phyloP scores from a whole-genome alignment of 1,139 yeast species.

The Meyerozyma athensensis region DNA sequence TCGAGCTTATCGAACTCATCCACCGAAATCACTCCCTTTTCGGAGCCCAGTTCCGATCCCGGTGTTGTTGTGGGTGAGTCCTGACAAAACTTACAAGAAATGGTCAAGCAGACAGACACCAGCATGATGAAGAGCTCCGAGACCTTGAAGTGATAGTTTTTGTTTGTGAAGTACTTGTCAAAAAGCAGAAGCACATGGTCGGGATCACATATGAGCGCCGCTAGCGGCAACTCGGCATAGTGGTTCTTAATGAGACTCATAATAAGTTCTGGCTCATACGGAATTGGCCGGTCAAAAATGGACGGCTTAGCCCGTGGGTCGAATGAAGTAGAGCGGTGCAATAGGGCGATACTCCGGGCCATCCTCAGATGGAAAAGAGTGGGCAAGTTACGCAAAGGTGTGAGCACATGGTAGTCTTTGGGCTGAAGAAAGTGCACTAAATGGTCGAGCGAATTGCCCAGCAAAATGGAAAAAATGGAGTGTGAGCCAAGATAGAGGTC shows the following conservation, averaged over 20 bases:
- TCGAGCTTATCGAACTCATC: background rate
- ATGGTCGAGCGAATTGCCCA: slow-evolving; percentile 33
- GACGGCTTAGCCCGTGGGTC: slow-evolving; percentile 17
- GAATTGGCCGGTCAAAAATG: slow-evolving; percentile 25
- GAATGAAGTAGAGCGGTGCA: slow-evolving; percentile 32
- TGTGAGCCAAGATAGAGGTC: slow-evolving; percentile 32
- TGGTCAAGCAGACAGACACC: slow-evolving; percentile 23
- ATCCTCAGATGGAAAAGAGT: slow-evolving; percentile 19
- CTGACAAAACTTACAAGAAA: slow-evolving; percentile 19
- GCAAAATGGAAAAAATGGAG: slow-evolving; percentile 34
- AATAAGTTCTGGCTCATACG: slow-evolving; percentile 20
- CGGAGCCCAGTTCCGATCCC: background rate
- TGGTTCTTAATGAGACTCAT: slow-evolving; percentile 20
- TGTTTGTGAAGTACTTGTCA: slow-evolving; percentile 14
- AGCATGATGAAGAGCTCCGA: slow-evolving; percentile 34
- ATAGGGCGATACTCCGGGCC: slow-evolving; percentile 20
- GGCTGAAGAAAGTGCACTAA: slow-evolving; percentile 25
- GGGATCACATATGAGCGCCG: slow-evolving; percentile 10
- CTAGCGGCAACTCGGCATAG: slow-evolving; percentile 12
- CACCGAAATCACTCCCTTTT: background rate
- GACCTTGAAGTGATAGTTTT: slow-evolving; percentile 14
- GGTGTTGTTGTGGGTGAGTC: slow-evolving; percentile 1
- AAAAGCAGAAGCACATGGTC: slow-evolving; percentile 11
- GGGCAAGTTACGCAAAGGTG: slow-evolving; percentile 32
- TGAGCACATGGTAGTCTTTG: slow-evolving; percentile 16